Conservation (phyloP, 2,329 filamentous ascomycete species). For the Tolypocladium pustulatum region DNA sequence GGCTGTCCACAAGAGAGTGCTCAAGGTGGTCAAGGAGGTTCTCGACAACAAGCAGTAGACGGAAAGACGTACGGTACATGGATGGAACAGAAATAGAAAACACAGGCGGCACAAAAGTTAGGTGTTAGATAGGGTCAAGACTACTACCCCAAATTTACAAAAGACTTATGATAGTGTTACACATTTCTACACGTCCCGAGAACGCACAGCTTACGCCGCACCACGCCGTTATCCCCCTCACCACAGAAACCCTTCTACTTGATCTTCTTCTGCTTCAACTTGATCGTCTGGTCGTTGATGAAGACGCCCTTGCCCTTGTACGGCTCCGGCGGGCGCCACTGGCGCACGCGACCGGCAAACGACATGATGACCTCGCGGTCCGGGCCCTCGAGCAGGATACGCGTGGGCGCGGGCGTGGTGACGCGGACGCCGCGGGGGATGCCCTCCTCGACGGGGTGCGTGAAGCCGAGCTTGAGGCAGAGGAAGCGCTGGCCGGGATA, state of each 20-base stretch:
- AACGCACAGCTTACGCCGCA: neutral
- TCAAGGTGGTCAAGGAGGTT: slow-evolving; percentile 74
- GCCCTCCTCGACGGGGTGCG: slow-evolving; percentile 84
- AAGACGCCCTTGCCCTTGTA: slow-evolving; percentile 99
- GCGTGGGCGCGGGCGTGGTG: slow-evolving; percentile 80
- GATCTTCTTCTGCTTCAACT: slow-evolving; percentile 95
- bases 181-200: neutral
- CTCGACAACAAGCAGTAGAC: slow-evolving; percentile 32
- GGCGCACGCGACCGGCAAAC: slow-evolving; percentile 80
- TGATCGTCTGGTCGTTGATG: slow-evolving; percentile 95
- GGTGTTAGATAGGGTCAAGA: neutral
- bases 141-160: neutral
- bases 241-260: slow-evolving; percentile 44
- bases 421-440: slow-evolving; percentile 77
- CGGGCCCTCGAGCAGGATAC: slow-evolving; percentile 79
- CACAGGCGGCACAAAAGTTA: neutral
- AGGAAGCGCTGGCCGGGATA: slow-evolving; percentile 83
- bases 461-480: slow-evolving; percentile 90
- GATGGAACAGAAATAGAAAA: neutral
- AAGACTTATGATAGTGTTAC: slow-evolving; percentile 3
- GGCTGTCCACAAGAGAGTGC: slow-evolving; percentile 63
- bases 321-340: slow-evolving; percentile 86
- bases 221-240: neutral
- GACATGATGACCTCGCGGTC: slow-evolving; percentile 81
- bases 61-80: neutral